Percentiles rank a stretch among this genome's conserved stretches.
Evolutionary conservation across 2,329 filamentous ascomycete genomes (phyloP).

Genomic region (Emericellopsis cladophorae): DNA sequence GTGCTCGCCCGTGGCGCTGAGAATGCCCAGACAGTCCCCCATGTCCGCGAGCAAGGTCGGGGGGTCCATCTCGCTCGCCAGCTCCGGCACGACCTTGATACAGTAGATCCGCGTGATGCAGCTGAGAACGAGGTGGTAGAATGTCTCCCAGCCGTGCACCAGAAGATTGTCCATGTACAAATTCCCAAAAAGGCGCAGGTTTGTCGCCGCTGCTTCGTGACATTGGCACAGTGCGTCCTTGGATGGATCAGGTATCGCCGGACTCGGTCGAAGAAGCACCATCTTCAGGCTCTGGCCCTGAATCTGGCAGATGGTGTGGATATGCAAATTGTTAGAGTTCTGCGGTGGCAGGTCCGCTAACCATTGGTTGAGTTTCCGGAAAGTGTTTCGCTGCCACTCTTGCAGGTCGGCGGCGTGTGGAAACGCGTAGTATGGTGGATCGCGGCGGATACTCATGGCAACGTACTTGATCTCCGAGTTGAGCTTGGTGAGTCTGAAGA

Average conservation of each 20-base stretch:
- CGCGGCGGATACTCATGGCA: constrained; percentile 36
- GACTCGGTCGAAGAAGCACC: constrained; percentile 35
- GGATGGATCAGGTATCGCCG: constrained; percentile 34
- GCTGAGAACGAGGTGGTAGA: constrained; percentile 33
- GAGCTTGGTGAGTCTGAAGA: constrained; percentile 31
- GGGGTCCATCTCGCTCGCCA: constrained; percentile 21
- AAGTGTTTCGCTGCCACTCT: constrained; percentile 31
- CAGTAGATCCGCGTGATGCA: constrained; percentile 38
- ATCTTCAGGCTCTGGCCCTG: constrained; percentile 35
- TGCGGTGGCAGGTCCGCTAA: background rate
- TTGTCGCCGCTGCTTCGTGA: constrained; percentile 25
- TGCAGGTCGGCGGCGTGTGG: constrained; percentile 29
- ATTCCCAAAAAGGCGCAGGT: constrained; percentile 24
- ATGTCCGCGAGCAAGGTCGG: constrained; percentile 27
- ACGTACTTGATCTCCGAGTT: constrained; percentile 48
- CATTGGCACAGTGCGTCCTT: constrained; percentile 25
- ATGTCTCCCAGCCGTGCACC: constrained; percentile 32
- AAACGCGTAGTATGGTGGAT: constrained; percentile 32
- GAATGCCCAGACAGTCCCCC: constrained; percentile 27
- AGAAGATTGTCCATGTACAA: constrained; percentile 31
- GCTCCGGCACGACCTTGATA: constrained; percentile 29
- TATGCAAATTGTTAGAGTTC: constrained; percentile 9
- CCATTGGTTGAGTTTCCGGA: constrained; percentile 26
- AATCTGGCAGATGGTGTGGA: constrained; percentile 25
- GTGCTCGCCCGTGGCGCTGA: constrained; percentile 37